Conservation (phyloP, 257 asterid species). For the Paraleonurus japonicus region DNA sequence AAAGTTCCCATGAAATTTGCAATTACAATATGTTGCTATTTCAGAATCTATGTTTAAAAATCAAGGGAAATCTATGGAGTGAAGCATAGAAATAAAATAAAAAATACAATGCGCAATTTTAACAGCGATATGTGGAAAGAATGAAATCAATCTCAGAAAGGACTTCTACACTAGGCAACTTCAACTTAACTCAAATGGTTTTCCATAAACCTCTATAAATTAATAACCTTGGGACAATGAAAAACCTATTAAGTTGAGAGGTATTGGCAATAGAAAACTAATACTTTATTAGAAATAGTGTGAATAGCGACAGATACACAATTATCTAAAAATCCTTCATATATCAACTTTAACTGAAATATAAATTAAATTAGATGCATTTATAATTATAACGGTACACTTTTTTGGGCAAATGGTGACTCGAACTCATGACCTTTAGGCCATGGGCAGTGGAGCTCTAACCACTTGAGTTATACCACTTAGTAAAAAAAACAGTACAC, state of each 20-base stretch:
- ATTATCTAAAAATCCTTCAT: not conserved
- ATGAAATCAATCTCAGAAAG: constrained; percentile 3
- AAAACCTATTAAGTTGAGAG: too few relatives aligned
- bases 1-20: constrained; percentile 2
- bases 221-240: not conserved
- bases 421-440: too few relatives aligned
- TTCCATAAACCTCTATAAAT: not conserved
- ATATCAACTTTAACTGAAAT: not conserved
- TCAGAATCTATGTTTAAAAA: not conserved
- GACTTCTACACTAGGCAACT: not conserved
- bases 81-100: not conserved
- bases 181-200: not conserved
- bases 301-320: not conserved
- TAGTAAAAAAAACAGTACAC: not conserved
- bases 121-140: not conserved
- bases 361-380: not conserved
- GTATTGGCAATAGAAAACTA: not conserved
- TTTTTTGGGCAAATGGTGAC: too few relatives aligned
- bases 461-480: too few relatives aligned
- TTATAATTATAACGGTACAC: not conserved
- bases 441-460: too few relatives aligned
- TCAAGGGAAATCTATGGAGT: not conserved
- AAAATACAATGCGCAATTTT: not conserved
- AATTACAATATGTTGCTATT: not conserved
- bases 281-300: not conserved